Conservation (phyloP, 2,329 filamentous ascomycete species). For the Hypoxylon sp. region DNA sequence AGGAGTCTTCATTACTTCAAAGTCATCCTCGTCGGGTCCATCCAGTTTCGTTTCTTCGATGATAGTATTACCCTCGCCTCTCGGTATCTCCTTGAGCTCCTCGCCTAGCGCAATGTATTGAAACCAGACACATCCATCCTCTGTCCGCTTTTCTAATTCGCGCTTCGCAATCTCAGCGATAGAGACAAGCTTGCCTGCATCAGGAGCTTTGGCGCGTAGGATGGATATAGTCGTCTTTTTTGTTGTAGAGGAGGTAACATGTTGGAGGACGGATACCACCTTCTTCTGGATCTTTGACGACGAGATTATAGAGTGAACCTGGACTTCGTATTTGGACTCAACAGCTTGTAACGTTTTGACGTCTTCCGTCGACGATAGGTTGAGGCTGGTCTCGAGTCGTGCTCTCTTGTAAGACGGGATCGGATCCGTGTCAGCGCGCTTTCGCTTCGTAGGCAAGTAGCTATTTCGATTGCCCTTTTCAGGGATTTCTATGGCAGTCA, state of each 20-base stretch:
- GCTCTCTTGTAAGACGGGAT: slow-evolving; percentile 45
- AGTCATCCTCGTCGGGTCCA: slow-evolving; percentile 61
- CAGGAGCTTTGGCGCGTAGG: slow-evolving; percentile 65
- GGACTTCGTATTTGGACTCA: slow-evolving; percentile 64
- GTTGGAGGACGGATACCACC: slow-evolving; percentile 61
- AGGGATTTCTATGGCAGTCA: slow-evolving; percentile 28
- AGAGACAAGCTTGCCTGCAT: slow-evolving; percentile 76
- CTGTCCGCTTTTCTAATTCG: slow-evolving; percentile 61
- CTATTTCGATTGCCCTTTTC: slow-evolving; percentile 9
- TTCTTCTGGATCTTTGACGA: slow-evolving; percentile 73
- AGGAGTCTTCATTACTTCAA: slow-evolving; percentile 71
- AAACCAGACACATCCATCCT: slow-evolving; percentile 58
- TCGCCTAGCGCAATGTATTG: slow-evolving; percentile 73
- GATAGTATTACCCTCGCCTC: slow-evolving; percentile 54
- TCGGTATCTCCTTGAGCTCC: slow-evolving; percentile 53
- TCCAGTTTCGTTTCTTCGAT: slow-evolving; percentile 63
- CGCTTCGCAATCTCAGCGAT: slow-evolving; percentile 77
- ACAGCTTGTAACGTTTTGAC: slow-evolving; percentile 63
- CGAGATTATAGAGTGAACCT: slow-evolving; percentile 69
- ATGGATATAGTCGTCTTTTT: slow-evolving; percentile 59
- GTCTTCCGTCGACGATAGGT: slow-evolving; percentile 55
- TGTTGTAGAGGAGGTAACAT: slow-evolving; percentile 57
- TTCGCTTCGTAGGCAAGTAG: slow-evolving; percentile 47
- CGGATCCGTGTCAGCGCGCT: slow-evolving; percentile 47
- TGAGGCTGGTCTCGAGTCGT: slow-evolving; percentile 47